These are phyloP conservation scores for Sarocladiaceae sp. DNA, from an alignment of 2,329 filamentous ascomycete species.

Conservation along the genomic window DNA sequence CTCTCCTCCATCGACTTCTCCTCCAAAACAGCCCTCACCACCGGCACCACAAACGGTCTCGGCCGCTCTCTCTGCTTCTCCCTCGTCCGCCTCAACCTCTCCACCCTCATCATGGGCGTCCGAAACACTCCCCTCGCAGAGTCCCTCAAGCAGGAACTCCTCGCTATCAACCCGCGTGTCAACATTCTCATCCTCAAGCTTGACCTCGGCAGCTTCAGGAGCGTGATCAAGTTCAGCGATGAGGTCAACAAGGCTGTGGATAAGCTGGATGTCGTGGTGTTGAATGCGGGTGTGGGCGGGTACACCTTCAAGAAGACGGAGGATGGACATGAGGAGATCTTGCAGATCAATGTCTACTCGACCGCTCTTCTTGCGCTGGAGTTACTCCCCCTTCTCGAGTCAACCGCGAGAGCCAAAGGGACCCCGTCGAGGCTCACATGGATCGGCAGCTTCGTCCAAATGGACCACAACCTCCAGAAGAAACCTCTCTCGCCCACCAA, in stretches of 20 bases:
- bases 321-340: constrained; percentile 14
- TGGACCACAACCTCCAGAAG: constrained; percentile 4
- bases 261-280: constrained; percentile 13
- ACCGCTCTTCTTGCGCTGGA: constrained; percentile 13
- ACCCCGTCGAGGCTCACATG: constrained; percentile 13
- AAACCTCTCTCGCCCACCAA: constrained; percentile 2
- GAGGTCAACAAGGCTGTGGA: background rate
- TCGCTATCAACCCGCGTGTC: background rate
- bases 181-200: background rate
- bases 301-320: constrained; percentile 6
- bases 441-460: constrained; percentile 15
- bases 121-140: background rate
- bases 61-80: background rate
- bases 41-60: background rate
- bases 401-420: constrained; percentile 10
- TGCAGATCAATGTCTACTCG: constrained; percentile 16
- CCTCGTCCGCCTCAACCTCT: background rate
- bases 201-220: background rate
- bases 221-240: background rate
- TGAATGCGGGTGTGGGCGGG: constrained; percentile 14
- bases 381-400: constrained; percentile 14
- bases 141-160: background rate
- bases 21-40: background rate
- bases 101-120: background rate
- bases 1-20: background rate